Evolutionary conservation across 1,284 basidiomycete species (phyloP).

Genomic region (Xanthoconium separans): DNA sequence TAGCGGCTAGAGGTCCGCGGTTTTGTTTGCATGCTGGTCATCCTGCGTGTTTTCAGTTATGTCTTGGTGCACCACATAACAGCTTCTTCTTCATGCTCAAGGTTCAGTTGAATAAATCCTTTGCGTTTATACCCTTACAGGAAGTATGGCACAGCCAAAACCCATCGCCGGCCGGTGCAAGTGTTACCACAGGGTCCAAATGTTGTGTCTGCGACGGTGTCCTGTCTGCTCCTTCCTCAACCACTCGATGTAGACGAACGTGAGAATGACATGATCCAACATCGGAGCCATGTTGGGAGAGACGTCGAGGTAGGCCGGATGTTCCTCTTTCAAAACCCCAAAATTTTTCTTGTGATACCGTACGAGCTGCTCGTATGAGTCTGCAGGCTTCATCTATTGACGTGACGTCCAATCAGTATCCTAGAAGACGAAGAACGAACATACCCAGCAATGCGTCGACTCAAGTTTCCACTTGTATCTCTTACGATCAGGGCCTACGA

Average conservation of each 20-base stretch:
- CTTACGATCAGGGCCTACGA: conserved; percentile 21
- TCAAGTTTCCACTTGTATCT: conserved; percentile 32
- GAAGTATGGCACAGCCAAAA: too few species aligned
- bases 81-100: too few species aligned
- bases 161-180: too few species aligned
- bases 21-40: too few species aligned
- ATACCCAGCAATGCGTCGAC: conserved; percentile 20
- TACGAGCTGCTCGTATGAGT: conserved; percentile 13
- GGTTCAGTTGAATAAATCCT: too few species aligned
- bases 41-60: too few species aligned
- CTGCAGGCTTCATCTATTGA: conserved; percentile 17
- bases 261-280: conserved; percentile 25
- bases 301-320: conserved; percentile 25
- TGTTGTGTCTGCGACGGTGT: background rate
- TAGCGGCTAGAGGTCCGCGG: too few species aligned
- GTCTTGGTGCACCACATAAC: too few species aligned
- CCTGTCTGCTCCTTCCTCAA: conserved; percentile 9
- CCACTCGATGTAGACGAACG: conserved; percentile 22
- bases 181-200: too few species aligned
- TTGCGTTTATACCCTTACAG: too few species aligned
- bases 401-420: background rate
- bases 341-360: conserved; percentile 22
- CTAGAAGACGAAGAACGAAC: background rate
- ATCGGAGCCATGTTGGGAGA: conserved; percentile 11
- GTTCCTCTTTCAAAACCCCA: conserved; percentile 12